Evolutionary conservation across 768 basidiomycete genomes (phyloP).

Genomic region (Bullera alba): DNA sequence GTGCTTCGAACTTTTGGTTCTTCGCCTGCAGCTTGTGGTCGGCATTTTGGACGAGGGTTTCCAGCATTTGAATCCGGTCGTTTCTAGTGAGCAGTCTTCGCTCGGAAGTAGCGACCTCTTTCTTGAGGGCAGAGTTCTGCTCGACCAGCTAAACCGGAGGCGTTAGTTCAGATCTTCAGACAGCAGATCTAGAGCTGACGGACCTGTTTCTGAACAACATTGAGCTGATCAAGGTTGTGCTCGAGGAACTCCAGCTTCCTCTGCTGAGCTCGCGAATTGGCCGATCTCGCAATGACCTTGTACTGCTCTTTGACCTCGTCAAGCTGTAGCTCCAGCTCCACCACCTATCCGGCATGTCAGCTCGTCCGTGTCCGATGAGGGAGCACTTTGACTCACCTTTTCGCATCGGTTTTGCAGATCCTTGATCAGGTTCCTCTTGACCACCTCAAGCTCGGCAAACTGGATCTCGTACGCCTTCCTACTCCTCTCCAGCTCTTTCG

Average conservation of each 20-base stretch:
- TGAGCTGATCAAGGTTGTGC: slow-evolving; percentile 90
- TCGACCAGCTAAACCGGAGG: slow-evolving; percentile 72
- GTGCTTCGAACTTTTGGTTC: slow-evolving; percentile 92
- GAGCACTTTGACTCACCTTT: slow-evolving; percentile 57
- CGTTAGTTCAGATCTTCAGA: background rate
- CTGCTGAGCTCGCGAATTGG: slow-evolving; percentile 96
- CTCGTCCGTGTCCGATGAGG: too few relatives aligned
- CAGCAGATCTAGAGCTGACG: slow-evolving; percentile 19
- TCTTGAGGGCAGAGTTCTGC: slow-evolving; percentile 94
- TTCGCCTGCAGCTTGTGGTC: slow-evolving; percentile 85
- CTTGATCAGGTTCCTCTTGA: slow-evolving; percentile 97
- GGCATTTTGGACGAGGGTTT: slow-evolving; percentile 83
- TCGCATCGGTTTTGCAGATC: slow-evolving; percentile 99
- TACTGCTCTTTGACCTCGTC: slow-evolving; percentile 99
- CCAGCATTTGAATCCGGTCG: slow-evolving; percentile 94
- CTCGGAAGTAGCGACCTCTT: slow-evolving; percentile 93
- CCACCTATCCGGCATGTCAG: slow-evolving; percentile 61
- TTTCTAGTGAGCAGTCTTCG: slow-evolving; percentile 92
- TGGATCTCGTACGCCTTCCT: slow-evolving; percentile 97
- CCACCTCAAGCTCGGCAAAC: slow-evolving; percentile 94
- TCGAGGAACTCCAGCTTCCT: slow-evolving; percentile 99
- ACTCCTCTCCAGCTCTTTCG: slow-evolving; percentile 91
- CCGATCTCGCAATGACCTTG: slow-evolving; percentile 95
- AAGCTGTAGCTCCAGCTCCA: slow-evolving; percentile 95
- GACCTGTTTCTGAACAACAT: slow-evolving; percentile 94